Evolutionary conservation across 1,284 basidiomycete species (phyloP), one percentile per base, ranked within the genome.

Genomic region (Cerioporus squamosus): DNA sequence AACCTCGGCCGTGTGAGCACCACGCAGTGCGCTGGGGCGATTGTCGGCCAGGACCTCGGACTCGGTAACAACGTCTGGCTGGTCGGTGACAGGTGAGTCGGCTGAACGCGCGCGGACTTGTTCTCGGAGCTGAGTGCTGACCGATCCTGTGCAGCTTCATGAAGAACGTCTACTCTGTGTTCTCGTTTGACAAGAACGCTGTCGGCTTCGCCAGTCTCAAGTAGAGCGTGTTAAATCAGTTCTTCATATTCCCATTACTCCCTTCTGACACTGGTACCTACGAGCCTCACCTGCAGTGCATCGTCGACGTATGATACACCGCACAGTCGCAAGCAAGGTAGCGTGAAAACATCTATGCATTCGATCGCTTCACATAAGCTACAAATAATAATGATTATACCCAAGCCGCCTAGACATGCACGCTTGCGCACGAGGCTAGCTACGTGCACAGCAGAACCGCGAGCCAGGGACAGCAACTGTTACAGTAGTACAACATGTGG

Each of bases 121-220:
- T 5, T 7, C 36, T 17, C n/a, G 24, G 2, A 20, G 10, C 10
- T 24, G 20, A 31, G 24, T 14, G 14, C 36, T 51, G 24, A 51
- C 18, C 2, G 39, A 15, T 17, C 17, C 12, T 17, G 24, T 42
- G 20, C 33, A 69, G 67, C 60, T 69, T 67, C 63, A 67, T 70
- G 55, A 64, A 65, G 57, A 71, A 70, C 53, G 63, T 68, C 24
- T 70, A 70, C 60, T 57, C 60, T 2, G 65, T 55, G 12, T 71
- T 69, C 62, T 68, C 67, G 15, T 61, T 68, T 20, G 67, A 65
- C 33, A 44, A 61, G 51, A 62, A 58, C 47, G 20, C 62, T 9
- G 68, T 72, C 18, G 68, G 70, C 18, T 70, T 71, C 49, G 68
- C 70, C 65, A 84, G 85, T 50, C 20, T 49, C 20, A 42, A 33